Conservation (phyloP, 2,329 filamentous ascomycete species). For the Karstenula rhodostoma region DNA sequence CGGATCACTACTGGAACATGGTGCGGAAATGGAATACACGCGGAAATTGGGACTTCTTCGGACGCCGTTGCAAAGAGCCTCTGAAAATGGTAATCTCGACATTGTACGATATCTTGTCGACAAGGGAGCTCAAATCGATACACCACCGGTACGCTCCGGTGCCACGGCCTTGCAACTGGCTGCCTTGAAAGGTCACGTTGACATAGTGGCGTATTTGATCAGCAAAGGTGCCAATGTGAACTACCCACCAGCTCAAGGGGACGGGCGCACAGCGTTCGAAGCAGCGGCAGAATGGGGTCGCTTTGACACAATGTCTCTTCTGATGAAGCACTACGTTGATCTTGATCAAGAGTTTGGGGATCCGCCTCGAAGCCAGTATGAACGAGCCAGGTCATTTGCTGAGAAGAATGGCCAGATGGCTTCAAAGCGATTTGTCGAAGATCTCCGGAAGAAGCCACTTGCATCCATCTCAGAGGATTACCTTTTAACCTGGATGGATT, state of each 20-base stretch:
- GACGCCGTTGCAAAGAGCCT: slow-evolving; percentile 21
- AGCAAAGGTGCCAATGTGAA: slow-evolving; percentile 14
- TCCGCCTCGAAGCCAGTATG: too few relatives aligned
- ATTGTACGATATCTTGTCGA: slow-evolving; percentile 19
- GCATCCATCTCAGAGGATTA: too few relatives aligned
- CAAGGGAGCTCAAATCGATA: slow-evolving; percentile 13
- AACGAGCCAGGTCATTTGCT: too few relatives aligned
- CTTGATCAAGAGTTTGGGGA: too few relatives aligned
- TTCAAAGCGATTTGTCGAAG: too few relatives aligned
- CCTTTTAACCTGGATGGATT: too few relatives aligned
- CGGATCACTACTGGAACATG: too few relatives aligned
- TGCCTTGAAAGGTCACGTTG: slow-evolving; percentile 17
- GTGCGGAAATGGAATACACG: too few relatives aligned
- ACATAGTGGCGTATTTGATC: slow-evolving; percentile 16
- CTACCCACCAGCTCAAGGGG: slow-evolving; percentile 3
- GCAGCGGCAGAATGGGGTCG: slow-evolving; percentile 22
- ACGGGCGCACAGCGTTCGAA: slow-evolving; percentile 23
- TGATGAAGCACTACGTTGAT: neutral
- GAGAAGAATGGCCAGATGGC: too few relatives aligned
- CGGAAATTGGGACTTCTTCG: neutral
- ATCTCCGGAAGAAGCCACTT: too few relatives aligned
- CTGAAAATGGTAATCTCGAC: slow-evolving; percentile 15
- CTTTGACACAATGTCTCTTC: slow-evolving; percentile 22
- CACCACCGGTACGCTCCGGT: slow-evolving; percentile 13
- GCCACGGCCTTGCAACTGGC: slow-evolving; percentile 24